Evolutionary conservation across 768 basidiomycete species (phyloP), one percentile per base, ranked within the genome.

Genomic region (Rhodotorula taiwanensis): DNA sequence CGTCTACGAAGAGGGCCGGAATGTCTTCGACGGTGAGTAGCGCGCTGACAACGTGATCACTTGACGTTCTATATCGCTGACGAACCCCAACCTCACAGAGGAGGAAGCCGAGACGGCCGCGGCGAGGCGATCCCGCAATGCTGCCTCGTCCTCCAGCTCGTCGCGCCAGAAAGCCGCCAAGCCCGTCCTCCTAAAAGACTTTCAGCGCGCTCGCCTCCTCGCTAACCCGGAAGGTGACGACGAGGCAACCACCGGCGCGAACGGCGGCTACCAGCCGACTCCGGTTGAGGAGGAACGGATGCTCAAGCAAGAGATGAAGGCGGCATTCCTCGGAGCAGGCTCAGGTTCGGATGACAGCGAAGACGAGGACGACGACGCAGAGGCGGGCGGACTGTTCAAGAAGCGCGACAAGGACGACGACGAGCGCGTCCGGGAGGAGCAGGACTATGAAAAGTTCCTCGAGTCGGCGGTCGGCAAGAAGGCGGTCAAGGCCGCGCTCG

Each of bases 371-470:
- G 83, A 80, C 2, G 80, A 79, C 34, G 80, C 78, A 21, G 82
- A 81, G 21, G 84, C 80, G 2, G 86, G 84, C 16, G 88, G 83
- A 42, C 75, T 93, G 2, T 80, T 95, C 20, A 77, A 87, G 10
- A 83, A 83, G 5, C 81, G 89, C 42, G 85, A 86, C 61, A 88
- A 85, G 75, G 87, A 85, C 0, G 82, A 83, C 67, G 88, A 88
- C 60, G 89, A 93, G 75, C 70, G 81, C 5, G 84, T 87, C 70
- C 70, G 75, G 45, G 90, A 95, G 70, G 89, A 89, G 69, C 86
- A 88, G 67, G 89, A 91, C 70, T 99, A 98, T 72, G 81, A 82
- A 28, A 79, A 80, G 3, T 97, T 88, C 75, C 76, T 98, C 66
- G 79, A 89, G 74, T 82, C 86, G 20, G 87, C 86, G 74, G 91